Evolutionary conservation across 2,329 filamentous ascomycete species (phyloP), one percentile per base, ranked within the genome.

Genomic region (Harringtonia lauricola): DNA sequence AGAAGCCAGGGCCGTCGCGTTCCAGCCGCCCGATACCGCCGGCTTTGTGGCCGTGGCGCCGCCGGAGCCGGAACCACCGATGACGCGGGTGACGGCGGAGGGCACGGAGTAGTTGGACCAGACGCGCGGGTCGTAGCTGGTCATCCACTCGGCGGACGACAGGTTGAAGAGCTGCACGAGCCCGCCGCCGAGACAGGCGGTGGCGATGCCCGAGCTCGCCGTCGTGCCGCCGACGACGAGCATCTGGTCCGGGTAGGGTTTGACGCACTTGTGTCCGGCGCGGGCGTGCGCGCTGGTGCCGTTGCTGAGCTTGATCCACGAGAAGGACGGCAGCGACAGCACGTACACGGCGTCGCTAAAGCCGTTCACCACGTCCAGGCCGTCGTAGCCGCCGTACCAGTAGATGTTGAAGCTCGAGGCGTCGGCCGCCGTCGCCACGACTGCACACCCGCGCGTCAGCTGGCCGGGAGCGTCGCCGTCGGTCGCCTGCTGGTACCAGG

Each of bases 321-420:
- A 85, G 57, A 94, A 94, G 0, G 81, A 81, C 0, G 86, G 86
- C 7, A 94, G 64, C 0, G 84, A 86, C 13, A 92, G 66, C 19
- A 88, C 81, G 84, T 84, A 92, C 58, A 90, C 82, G 38, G 86
- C 83, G 47, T 87, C 78, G 43, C 59, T 68, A 50, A 68, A 74
- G 15, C 58, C 47, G 0, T 61, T 47, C 0, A 36, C 41, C 0
- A 47, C 24, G 44, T 70, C 46, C 7, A 79, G 51, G 0, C 74
- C 77, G 45, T 77, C 63, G 55, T 83, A 89, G 0, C 86, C 86
- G 15, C 84, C 86, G 53, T 87, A 92, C 64, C 86, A 86, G 65
- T 90, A 89, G 40, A 94, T 80, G 56, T 89, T 88, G 60, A 82
- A 85, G 46, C 81, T 87, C 12, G 82, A 84, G 29, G 68, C 70